Percentiles rank a stretch among this genome's conserved stretches.
Conservation (phyloP, 2,329 filamentous ascomycete genomes). For the Apiospora sp. region DNA sequence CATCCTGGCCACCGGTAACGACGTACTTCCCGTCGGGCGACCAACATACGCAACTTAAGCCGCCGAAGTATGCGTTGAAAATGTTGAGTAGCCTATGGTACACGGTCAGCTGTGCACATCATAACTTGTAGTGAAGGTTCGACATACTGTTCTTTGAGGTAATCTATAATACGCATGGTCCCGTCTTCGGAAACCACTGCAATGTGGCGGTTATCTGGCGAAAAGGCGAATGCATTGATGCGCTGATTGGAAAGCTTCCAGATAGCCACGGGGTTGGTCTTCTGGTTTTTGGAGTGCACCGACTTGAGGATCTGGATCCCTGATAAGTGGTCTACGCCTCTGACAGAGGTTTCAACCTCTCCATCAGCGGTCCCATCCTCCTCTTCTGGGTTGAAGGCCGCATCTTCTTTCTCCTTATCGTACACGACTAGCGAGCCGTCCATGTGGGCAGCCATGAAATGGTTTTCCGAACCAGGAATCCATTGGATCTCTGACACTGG, state of each 20-base stretch:
- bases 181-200: constrained; percentile 94
- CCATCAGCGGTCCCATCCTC: constrained; percentile 45
- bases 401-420: constrained; percentile 90
- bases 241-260: constrained; percentile 94
- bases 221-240: constrained; percentile 92
- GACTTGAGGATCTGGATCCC: constrained; percentile 84
- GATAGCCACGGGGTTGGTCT: constrained; percentile 87
- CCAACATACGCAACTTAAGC: constrained; percentile 93
- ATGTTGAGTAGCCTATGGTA: constrained; percentile 77
- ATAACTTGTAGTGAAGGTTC: no score
- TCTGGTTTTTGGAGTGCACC: constrained; percentile 92
- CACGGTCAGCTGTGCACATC: neutral
- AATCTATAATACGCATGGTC: constrained; percentile 88
- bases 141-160: constrained; percentile 81
- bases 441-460: constrained; percentile 91
- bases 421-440: constrained; percentile 93
- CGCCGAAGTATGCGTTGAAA: constrained; percentile 92
- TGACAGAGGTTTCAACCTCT: constrained; percentile 43
- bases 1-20: constrained; percentile 93
- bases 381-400: constrained; percentile 47
- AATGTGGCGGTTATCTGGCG: constrained; percentile 84
- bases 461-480: constrained; percentile 92
- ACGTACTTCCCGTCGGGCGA: constrained; percentile 97
- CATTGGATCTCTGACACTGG: constrained; percentile 89
- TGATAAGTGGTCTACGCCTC: constrained; percentile 47